phyloP scores from a whole-genome alignment of 305 asterid species.

The Rubia tinctorum region DNA sequence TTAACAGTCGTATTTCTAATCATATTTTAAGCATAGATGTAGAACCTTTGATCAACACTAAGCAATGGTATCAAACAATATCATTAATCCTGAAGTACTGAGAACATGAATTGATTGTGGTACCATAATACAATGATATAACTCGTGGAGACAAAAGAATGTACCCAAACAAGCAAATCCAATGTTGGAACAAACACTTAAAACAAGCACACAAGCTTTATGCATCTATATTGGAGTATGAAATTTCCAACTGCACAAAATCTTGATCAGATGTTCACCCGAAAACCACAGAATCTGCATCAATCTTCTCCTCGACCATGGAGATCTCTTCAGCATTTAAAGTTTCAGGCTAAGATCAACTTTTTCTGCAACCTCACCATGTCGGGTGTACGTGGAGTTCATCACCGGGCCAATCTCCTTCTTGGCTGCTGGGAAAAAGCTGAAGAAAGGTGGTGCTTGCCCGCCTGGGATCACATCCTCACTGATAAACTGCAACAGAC shows the following conservation, averaged over 20 bases:
- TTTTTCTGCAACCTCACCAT: constrained; percentile 37
- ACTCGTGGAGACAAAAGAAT: background rate
- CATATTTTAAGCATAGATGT: too few species aligned
- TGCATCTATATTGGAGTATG: background rate
- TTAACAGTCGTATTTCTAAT: too few species aligned
- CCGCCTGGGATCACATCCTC: constrained; percentile 33
- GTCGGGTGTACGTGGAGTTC: constrained; percentile 23
- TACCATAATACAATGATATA: constrained; percentile 1
- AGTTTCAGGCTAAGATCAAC: constrained; percentile 81
- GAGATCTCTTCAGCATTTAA: constrained; percentile 22
- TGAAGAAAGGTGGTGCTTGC: constrained; percentile 25
- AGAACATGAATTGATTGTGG: background rate
- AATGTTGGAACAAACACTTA: background rate
- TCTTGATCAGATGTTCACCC: background rate
- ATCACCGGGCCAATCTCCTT: constrained; percentile 29
- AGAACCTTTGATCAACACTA: too few species aligned
- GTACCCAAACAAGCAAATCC: background rate
- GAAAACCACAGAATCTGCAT: background rate
- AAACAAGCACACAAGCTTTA: background rate
- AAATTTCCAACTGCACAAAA: constrained; percentile 11
- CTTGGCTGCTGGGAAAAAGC: constrained; percentile 59
- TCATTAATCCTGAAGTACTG: background rate
- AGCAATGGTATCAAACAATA: too few species aligned
- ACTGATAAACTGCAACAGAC: constrained; percentile 34
- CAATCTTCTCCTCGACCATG: background rate